Evolutionary conservation across 345 rosid species (phyloP).

Genomic region (Hibiscus trionum): DNA sequence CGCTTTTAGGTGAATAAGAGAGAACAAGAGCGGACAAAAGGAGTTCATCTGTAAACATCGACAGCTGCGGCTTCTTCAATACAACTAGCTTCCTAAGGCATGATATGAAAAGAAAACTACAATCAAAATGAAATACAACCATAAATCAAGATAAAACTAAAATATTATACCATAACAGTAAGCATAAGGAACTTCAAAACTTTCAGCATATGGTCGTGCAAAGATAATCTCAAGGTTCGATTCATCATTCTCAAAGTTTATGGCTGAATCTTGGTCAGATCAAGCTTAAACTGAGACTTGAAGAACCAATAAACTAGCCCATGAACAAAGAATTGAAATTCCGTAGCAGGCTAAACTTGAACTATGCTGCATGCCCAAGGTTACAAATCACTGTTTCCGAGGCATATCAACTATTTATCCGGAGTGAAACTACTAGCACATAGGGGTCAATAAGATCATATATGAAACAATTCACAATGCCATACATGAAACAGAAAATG

Average conservation of each 20-base stretch:
- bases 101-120: conserved; percentile 7
- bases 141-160: conserved; percentile 2
- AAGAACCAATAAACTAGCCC: neutral
- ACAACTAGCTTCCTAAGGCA: conserved; percentile 55
- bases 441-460: neutral
- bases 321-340: neutral
- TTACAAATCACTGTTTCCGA: neutral
- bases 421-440: neutral
- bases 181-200: neutral
- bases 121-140: conserved; percentile 13
- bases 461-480: neutral
- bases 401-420: neutral
- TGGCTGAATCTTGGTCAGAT: neutral
- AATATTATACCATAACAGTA: neutral
- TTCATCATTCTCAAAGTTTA: neutral
- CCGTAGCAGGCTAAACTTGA: neutral
- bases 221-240: neutral
- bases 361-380: neutral
- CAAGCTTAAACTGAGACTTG: neutral
- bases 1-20: conserved; percentile 82
- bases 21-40: conserved; percentile 63
- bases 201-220: neutral
- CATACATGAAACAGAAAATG: neutral
- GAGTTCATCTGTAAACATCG: conserved; percentile 56
- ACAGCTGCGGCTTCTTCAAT: conserved; percentile 36